A percentile compares a stretch with the other conserved stretches of the same genome.
These are phyloP conservation scores for Fraxinus cuspidata DNA, from an alignment of 257 asterid genomes.

Conservation along the genomic window DNA sequence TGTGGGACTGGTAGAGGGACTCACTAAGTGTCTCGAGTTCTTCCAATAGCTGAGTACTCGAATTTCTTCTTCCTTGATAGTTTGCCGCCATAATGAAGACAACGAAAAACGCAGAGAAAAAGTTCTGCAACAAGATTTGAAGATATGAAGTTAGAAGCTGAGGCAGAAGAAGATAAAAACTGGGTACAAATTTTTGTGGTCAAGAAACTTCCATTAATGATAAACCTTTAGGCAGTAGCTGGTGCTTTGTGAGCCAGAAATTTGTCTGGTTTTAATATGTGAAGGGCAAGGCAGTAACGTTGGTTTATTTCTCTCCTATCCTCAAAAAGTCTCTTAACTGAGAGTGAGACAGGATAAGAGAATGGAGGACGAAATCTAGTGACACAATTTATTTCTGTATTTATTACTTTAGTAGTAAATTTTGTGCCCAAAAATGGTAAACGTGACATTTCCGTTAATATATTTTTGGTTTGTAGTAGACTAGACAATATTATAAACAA, in stretches of 20 bases:
- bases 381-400: conserved; percentile 15
- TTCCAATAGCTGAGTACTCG: conserved; percentile 66
- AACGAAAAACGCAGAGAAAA: not conserved
- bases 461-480: too few species aligned
- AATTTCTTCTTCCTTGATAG: conserved; percentile 38
- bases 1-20: conserved; percentile 56
- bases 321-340: not conserved
- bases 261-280: conserved; percentile 43
- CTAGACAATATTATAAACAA: too few species aligned
- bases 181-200: conserved; percentile 34
- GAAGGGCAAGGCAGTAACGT: conserved; percentile 66
- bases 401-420: not conserved
- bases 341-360: conserved; percentile 27
- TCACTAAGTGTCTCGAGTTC: conserved; percentile 84
- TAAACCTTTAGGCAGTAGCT: conserved; percentile 20
- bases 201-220: conserved; percentile 30
- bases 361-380: conserved; percentile 19
- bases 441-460: too few species aligned
- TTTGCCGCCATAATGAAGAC: conserved; percentile 38
- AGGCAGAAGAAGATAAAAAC: not conserved
- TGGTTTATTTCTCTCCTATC: conserved; percentile 15
- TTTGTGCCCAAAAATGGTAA: not conserved
- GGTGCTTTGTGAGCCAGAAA: conserved; percentile 60
- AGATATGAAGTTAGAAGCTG: not conserved
- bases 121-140: not conserved